Evolutionary conservation across 495 filamentous ascomycete species (phyloP).

Genomic region (Penicillium paradoxum): DNA sequence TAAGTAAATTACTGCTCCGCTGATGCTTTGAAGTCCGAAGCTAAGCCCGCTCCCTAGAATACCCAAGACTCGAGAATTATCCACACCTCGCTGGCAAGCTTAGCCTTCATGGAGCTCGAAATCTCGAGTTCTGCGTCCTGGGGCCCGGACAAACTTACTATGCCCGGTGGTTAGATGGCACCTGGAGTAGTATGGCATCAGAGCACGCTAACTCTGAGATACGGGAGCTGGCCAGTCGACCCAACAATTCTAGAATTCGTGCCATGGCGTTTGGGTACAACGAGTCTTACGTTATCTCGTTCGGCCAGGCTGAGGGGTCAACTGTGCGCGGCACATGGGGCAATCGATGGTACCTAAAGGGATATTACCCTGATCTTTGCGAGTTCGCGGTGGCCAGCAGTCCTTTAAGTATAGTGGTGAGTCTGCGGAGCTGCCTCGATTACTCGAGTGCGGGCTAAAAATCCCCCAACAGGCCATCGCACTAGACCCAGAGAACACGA

Average conservation of each 20-base stretch:
- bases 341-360: background rate
- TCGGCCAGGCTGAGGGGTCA: background rate
- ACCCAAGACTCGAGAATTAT: background rate
- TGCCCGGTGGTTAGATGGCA: background rate
- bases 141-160: background rate
- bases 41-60: background rate
- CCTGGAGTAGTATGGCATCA: background rate
- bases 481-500: background rate
- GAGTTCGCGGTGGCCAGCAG: background rate
- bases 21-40: background rate
- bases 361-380: background rate
- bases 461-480: background rate
- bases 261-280: background rate
- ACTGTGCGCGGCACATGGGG: background rate
- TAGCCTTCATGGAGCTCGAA: background rate
- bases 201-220: background rate
- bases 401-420: background rate
- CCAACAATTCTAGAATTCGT: background rate
- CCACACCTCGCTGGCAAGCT: background rate
- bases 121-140: constrained; percentile 1
- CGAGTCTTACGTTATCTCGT: background rate
- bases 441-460: background rate
- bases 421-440: background rate
- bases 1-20: background rate
- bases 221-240: background rate